Evolutionary conservation across 495 filamentous ascomycete genomes (phyloP).

Genomic region (Wilcoxina mikolae): DNA sequence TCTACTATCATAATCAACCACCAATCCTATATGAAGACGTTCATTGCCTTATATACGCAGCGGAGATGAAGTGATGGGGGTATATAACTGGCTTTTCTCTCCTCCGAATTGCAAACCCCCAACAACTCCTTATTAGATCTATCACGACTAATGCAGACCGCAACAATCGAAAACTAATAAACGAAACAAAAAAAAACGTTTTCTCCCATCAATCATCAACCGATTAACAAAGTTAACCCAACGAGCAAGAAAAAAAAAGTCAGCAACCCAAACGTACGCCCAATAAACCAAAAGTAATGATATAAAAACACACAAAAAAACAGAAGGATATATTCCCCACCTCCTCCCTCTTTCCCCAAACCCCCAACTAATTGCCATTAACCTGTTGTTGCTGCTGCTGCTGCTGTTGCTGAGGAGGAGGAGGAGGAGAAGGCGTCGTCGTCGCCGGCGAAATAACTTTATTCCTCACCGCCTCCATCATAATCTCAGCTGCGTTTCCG

Average conservation of each 20-base stretch:
- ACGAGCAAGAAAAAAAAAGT: conserved; percentile 4
- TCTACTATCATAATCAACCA: too few relatives aligned
- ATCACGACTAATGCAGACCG: too few relatives aligned
- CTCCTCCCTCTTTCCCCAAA: not conserved
- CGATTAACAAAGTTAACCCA: not conserved
- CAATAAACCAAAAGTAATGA: conserved; percentile 1
- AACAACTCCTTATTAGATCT: too few relatives aligned
- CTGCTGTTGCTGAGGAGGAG: too few relatives aligned
- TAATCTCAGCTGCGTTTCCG: conserved; percentile 49
- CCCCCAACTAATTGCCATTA: not conserved
- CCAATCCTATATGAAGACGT: too few relatives aligned
- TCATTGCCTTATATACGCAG: too few relatives aligned
- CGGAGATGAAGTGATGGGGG: too few relatives aligned
- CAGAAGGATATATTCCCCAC: not conserved
- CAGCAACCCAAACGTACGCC: not conserved
- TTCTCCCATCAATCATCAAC: not conserved
- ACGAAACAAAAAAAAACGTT: conserved; percentile 17
- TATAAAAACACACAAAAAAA: not conserved
- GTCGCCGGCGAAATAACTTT: conserved; percentile 35
- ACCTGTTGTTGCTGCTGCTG: not conserved
- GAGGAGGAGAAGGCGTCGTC: too few relatives aligned
- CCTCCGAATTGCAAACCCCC: too few relatives aligned
- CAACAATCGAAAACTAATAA: not conserved
- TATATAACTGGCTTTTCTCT: too few relatives aligned
- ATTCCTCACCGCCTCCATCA: conserved; percentile 50